phyloP scores from a whole-genome alignment of 495 filamentous ascomycete genomes.

The Penicillium robsamsonii region DNA sequence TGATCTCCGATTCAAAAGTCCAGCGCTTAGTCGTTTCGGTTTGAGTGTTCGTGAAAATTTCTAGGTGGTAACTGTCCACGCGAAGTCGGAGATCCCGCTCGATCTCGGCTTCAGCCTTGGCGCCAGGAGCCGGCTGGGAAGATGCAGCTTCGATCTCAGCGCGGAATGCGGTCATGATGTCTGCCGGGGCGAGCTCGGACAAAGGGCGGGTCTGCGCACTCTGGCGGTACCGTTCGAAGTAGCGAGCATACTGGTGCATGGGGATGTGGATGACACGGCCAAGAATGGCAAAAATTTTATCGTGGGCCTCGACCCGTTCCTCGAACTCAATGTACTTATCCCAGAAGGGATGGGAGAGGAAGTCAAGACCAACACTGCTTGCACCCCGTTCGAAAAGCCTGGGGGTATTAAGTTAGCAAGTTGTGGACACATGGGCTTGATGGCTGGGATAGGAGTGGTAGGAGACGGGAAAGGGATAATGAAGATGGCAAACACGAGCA shows the following conservation, averaged over 20 bases:
- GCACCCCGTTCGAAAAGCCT: constrained; percentile 95
- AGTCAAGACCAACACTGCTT: constrained; percentile 83
- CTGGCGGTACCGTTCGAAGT: constrained; percentile 87
- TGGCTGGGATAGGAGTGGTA: constrained; percentile 27
- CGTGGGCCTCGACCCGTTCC: constrained; percentile 79
- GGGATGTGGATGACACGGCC: constrained; percentile 87
- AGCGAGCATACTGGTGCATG: constrained; percentile 94
- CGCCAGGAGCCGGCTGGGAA: constrained; percentile 41
- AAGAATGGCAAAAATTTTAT: constrained; percentile 84
- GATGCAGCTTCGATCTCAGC: constrained; percentile 63
- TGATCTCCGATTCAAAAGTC: constrained; percentile 93
- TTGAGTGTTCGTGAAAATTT: constrained; percentile 78
- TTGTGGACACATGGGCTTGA: constrained; percentile 9
- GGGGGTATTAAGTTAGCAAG: constrained; percentile 35
- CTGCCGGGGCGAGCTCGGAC: constrained; percentile 65
- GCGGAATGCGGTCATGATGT: constrained; percentile 66
- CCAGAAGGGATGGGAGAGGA: constrained; percentile 94
- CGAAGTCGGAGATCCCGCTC: constrained; percentile 79
- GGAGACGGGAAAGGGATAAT: constrained; percentile 29
- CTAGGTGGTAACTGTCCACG: constrained; percentile 76
- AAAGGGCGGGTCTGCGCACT: constrained; percentile 72
- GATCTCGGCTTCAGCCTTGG: constrained; percentile 69
- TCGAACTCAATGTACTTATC: constrained; percentile 98
- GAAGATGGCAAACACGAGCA: constrained; percentile 55
- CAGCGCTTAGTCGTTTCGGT: constrained; percentile 89